Conservation (phyloP, 495 filamentous ascomycete species). For the Penicillium canescens region DNA sequence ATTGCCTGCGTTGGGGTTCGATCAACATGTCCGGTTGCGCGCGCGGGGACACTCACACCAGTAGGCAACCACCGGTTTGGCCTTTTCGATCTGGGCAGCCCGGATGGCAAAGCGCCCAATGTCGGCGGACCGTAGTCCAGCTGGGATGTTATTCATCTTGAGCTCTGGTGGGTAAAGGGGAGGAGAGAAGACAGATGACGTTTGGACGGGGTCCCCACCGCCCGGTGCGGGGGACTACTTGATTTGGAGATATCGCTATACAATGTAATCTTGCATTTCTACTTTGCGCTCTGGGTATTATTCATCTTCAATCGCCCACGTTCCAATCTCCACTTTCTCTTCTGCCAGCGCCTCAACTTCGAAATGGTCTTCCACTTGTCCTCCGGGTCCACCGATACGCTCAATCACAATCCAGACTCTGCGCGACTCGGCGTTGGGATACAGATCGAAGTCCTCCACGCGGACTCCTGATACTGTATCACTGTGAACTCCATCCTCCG, state of each 20-base stretch:
- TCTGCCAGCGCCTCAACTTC: constrained; percentile 72
- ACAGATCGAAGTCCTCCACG: constrained; percentile 69
- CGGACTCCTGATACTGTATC: constrained; percentile 69
- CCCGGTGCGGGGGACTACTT: constrained; percentile 24
- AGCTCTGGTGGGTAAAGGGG: constrained; percentile 1
- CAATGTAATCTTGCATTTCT: not conserved
- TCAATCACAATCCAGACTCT: constrained; percentile 81
- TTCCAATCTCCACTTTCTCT: constrained; percentile 59
- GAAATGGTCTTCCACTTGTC: constrained; percentile 54
- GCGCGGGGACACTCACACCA: constrained; percentile 71
- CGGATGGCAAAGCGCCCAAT: constrained; percentile 77
- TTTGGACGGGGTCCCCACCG: constrained; percentile 26
- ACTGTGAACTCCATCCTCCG: constrained; percentile 63
- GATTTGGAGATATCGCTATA: not conserved
- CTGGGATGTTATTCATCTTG: constrained; percentile 62
- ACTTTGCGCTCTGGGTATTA: constrained; percentile 10
- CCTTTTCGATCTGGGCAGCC: constrained; percentile 79
- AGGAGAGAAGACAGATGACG: constrained; percentile 24
- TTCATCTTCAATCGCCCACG: constrained; percentile 48
- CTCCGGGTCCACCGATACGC: constrained; percentile 57
- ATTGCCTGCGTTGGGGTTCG: constrained; percentile 59
- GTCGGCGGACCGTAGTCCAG: constrained; percentile 72
- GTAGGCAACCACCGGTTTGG: constrained; percentile 85
- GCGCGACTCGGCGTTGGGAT: constrained; percentile 49
- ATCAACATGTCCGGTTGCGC: constrained; percentile 7